A percentile compares a stretch with the other conserved stretches of the same genome.
Conservation (phyloP, 179 eudicot genomes). For the Beta corolliflora region DNA sequence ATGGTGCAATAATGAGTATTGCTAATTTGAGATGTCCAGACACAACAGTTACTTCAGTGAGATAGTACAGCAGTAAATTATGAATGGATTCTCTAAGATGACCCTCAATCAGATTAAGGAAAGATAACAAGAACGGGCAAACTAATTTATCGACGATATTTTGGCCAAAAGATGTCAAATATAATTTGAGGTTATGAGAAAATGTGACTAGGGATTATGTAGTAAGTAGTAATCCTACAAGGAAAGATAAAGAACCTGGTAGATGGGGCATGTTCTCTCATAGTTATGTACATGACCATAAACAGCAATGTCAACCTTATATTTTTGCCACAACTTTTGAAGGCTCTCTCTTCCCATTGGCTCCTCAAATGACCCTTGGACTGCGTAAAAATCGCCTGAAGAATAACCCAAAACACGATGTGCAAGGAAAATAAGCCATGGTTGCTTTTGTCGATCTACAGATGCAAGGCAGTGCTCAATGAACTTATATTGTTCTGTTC, state of each 20-base stretch:
- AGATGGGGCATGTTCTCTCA: slow-evolving; percentile 76
- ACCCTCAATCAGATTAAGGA: background rate
- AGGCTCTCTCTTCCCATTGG: slow-evolving; percentile 87
- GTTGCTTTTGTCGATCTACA: slow-evolving; percentile 64
- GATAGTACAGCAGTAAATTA: background rate
- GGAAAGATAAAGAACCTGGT: slow-evolving; percentile 47
- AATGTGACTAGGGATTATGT: background rate
- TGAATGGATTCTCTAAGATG: background rate
- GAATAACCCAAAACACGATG: slow-evolving; percentile 80
- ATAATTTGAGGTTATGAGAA: background rate
- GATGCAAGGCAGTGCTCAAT: slow-evolving; percentile 75
- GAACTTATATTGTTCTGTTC: slow-evolving; percentile 62
- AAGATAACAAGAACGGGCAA: background rate
- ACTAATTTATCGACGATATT: background rate
- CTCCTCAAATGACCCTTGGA: slow-evolving; percentile 60
- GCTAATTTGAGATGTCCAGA: background rate
- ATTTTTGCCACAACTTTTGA: slow-evolving; percentile 78
- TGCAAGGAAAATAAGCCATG: slow-evolving; percentile 76
- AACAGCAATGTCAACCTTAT: slow-evolving; percentile 74
- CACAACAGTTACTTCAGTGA: background rate
- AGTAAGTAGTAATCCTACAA: background rate
- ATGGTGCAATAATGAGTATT: background rate
- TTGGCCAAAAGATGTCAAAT: background rate
- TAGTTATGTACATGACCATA: slow-evolving; percentile 75
- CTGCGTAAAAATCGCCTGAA: slow-evolving; percentile 48